Evolutionary conservation across 2,329 filamentous ascomycete species (phyloP).

Genomic region (Acrocalymma vagum): DNA sequence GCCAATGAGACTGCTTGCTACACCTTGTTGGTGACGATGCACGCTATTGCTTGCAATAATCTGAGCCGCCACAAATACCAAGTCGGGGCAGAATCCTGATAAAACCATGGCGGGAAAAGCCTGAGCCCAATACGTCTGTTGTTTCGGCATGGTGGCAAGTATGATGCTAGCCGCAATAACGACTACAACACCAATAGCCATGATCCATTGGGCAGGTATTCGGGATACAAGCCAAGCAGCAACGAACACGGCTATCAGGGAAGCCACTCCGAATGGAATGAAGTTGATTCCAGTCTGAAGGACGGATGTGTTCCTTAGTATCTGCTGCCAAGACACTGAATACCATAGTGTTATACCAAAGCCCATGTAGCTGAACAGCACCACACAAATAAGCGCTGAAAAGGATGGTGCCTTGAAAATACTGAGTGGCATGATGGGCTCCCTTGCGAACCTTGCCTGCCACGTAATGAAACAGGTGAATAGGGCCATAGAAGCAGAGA

Average conservation of each 20-base stretch:
- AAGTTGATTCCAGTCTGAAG: conserved; percentile 52
- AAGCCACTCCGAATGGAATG: conserved; percentile 54
- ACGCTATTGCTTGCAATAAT: conserved; percentile 64
- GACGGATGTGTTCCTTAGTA: conserved; percentile 52
- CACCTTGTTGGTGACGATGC: conserved; percentile 57
- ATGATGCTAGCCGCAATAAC: conserved; percentile 12
- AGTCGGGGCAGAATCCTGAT: conserved; percentile 55
- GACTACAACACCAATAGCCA: conserved; percentile 12
- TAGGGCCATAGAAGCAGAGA: conserved; percentile 49
- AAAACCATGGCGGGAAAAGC: conserved; percentile 37
- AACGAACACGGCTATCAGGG: conserved; percentile 44
- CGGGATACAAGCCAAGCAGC: conserved; percentile 17
- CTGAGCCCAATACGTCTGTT: conserved; percentile 8
- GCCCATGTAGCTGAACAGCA: conserved; percentile 58
- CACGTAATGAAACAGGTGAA: conserved; percentile 47
- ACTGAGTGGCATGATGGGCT: conserved; percentile 57
- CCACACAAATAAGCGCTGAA: conserved; percentile 52
- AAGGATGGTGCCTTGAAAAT: conserved; percentile 59
- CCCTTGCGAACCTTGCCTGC: conserved; percentile 48
- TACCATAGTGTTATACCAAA: conserved; percentile 61
- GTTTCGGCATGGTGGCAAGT: conserved; percentile 7
- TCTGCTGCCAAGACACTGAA: conserved; percentile 55
- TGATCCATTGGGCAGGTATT: conserved; percentile 14
- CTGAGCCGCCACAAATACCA: conserved; percentile 60
- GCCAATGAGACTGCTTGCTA: conserved; percentile 60